Conservation (phyloP, 805 yeast species). For the Wickerhamiella kurtzmanii region DNA sequence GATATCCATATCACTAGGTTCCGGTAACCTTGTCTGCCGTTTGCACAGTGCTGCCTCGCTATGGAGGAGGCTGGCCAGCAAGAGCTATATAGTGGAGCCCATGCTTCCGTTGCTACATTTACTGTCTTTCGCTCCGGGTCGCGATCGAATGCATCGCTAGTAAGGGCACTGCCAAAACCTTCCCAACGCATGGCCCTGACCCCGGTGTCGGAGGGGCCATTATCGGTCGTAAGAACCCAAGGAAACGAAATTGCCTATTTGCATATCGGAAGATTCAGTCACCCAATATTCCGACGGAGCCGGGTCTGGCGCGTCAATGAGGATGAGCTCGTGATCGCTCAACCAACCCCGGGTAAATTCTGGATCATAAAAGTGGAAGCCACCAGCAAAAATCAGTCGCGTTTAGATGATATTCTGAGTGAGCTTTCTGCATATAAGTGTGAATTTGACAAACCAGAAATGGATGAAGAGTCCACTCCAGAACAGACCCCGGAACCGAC, state of each 20-base stretch:
- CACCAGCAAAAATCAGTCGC: slow-evolving; percentile 4
- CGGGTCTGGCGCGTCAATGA: slow-evolving; percentile 17
- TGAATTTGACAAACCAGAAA: neutral
- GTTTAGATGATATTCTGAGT: slow-evolving; percentile 13
- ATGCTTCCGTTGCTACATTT: slow-evolving; percentile 15
- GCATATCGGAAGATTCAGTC: slow-evolving; percentile 16
- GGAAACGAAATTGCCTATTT: slow-evolving; percentile 19
- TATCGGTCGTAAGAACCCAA: slow-evolving; percentile 15
- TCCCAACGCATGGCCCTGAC: slow-evolving; percentile 14
- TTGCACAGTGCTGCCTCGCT: neutral
- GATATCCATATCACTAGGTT: neutral
- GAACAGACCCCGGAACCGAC: neutral
- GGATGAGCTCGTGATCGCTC: slow-evolving; percentile 14
- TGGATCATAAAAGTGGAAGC: slow-evolving; percentile 18
- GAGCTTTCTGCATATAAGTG: slow-evolving; percentile 11
- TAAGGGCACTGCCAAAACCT: slow-evolving; percentile 6
- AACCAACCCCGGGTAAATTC: slow-evolving; percentile 16
- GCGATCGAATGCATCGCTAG: neutral
- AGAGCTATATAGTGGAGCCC: neutral
- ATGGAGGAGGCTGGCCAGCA: slow-evolving; percentile 1
- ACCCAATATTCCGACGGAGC: slow-evolving; percentile 19
- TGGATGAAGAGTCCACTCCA: neutral
- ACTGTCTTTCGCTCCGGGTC: slow-evolving; percentile 7
- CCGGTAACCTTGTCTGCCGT: neutral
- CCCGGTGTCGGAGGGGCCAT: slow-evolving; percentile 16